Evolutionary conservation across 768 basidiomycete species (phyloP), one percentile per base, ranked within the genome.

Genomic region (Sarcodon sp.): DNA sequence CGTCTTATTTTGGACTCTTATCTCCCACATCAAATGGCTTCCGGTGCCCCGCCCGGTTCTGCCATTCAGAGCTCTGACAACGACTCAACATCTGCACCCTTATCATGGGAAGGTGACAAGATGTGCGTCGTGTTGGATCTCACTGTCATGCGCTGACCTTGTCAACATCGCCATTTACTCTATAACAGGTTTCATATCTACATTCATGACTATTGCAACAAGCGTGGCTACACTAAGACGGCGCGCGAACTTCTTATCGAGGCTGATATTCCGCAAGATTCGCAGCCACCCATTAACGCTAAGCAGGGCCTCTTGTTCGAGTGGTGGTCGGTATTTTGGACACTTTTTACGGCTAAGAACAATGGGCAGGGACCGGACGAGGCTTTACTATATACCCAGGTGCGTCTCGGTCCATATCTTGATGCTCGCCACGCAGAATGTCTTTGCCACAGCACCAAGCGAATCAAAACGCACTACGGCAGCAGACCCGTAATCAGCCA

Each of bases 291-390:
- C 51, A 89, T 89, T 63, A 80, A 88, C 59, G 87, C 87, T 16
- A 76, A 76, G 49, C 86, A 89, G 61, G 87, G 87, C 47, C 70
- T 89, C 52, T 69, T 89, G 37, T 89, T 87, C 66, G 87, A 89
- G 84, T 87, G 87, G 87, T 89, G 87, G 87, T 83, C 79, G 54
- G 87, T 89, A 18, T 89, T 89, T 57, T 89, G 87, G 87, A 80
- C 87, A 0, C 66, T 88, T 12, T 89, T 88, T 60, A 79, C 79
- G 10, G 84, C 86, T 43, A 88, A 88, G 64, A 84, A 80, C 53
- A 81, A 72, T 44, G 76, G 75, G 32, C 60, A 59, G 7, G 80
- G 77, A 15, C 60, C 77, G n/a, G 83, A 86, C 1, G 84, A 87
- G 53, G 85, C 82, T 18, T 54, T 86, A 60, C 50, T 80, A 34